Percentiles rank a stretch among this genome's conserved stretches.
phyloP scores from a whole-genome alignment of 106 monocot species.

The Ottelia alismoides region DNA sequence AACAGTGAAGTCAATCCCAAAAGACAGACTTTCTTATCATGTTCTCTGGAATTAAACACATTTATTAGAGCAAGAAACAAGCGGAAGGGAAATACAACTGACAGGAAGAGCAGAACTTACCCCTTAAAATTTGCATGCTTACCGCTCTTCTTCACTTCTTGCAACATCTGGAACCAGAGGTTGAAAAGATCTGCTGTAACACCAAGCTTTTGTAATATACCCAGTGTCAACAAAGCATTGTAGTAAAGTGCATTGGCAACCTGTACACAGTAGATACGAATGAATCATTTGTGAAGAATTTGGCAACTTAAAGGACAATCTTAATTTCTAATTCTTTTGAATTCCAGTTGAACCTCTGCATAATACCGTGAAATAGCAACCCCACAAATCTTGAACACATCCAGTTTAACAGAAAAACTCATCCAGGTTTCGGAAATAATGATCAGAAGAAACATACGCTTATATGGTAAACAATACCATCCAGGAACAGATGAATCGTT shows the following conservation, averaged over 20 bases:
- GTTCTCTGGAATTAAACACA: slow-evolving; percentile 48
- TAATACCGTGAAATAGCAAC: too few relatives aligned
- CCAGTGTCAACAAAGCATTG: slow-evolving; percentile 70
- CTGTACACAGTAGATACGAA: too few relatives aligned
- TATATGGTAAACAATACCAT: too few relatives aligned
- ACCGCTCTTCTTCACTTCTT: slow-evolving; percentile 87
- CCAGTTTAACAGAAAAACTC: too few relatives aligned
- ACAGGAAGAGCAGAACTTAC: slow-evolving; percentile 31
- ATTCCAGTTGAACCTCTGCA: too few relatives aligned
- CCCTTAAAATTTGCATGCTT: slow-evolving; percentile 64
- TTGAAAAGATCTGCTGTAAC: slow-evolving; percentile 74
- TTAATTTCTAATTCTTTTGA: too few relatives aligned
- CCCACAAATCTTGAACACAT: too few relatives aligned
- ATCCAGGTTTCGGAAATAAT: too few relatives aligned
- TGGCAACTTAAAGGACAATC: too few relatives aligned
- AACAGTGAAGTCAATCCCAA: slow-evolving; percentile 93
- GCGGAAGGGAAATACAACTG: not conserved
- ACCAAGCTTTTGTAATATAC: slow-evolving; percentile 61
- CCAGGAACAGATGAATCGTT: too few relatives aligned
- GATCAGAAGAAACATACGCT: too few relatives aligned
- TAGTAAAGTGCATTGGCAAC: slow-evolving; percentile 91
- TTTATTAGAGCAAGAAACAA: not conserved
- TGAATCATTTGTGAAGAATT: too few relatives aligned
- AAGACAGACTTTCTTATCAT: slow-evolving; percentile 96
- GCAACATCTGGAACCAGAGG: slow-evolving; percentile 91